A percentile compares a stretch with the other conserved stretches of the same genome.
Conservation (phyloP, 495 filamentous ascomycete genomes). For the Usnea hakonensis region DNA sequence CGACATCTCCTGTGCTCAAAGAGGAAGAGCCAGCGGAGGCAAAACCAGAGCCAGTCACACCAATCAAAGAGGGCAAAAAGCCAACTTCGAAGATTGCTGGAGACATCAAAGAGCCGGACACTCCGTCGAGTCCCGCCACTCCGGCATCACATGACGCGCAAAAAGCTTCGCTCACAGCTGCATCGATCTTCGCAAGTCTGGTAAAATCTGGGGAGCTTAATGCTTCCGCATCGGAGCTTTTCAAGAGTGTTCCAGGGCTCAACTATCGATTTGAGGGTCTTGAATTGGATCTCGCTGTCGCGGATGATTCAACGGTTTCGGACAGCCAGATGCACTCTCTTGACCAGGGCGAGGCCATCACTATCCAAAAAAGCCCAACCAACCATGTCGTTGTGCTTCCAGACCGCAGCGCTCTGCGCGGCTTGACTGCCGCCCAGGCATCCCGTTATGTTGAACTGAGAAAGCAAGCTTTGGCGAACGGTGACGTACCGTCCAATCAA, state of each 20-base stretch:
- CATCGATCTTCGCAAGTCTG: slow-evolving; percentile 34
- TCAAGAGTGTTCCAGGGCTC: slow-evolving; percentile 45
- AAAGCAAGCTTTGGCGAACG: slow-evolving; percentile 8
- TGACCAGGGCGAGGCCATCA: slow-evolving; percentile 36
- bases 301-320: slow-evolving; percentile 28
- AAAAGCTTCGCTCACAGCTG: slow-evolving; percentile 33
- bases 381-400: slow-evolving; percentile 45
- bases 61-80: slow-evolving; percentile 31
- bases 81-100: slow-evolving; percentile 29
- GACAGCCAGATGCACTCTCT: slow-evolving; percentile 14
- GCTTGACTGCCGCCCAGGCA: slow-evolving; percentile 69
- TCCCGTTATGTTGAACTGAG: slow-evolving; percentile 64
- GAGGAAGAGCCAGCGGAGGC: slow-evolving; percentile 24
- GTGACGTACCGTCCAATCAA: slow-evolving; percentile 2
- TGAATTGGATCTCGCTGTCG: slow-evolving; percentile 25
- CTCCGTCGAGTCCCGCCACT: slow-evolving; percentile 26
- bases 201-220: slow-evolving; percentile 40
- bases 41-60: slow-evolving; percentile 31
- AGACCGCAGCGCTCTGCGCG: slow-evolving; percentile 67
- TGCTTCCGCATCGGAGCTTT: slow-evolving; percentile 44
- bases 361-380: slow-evolving; percentile 29
- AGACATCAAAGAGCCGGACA: slow-evolving; percentile 28
- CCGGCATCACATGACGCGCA: slow-evolving; percentile 20
- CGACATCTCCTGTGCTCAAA: slow-evolving; percentile 31
- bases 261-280: slow-evolving; percentile 44